Base-by-base conservation (phyloP, 345 rosid genomes). In the Eucalyptus shirleyi region DNA sequence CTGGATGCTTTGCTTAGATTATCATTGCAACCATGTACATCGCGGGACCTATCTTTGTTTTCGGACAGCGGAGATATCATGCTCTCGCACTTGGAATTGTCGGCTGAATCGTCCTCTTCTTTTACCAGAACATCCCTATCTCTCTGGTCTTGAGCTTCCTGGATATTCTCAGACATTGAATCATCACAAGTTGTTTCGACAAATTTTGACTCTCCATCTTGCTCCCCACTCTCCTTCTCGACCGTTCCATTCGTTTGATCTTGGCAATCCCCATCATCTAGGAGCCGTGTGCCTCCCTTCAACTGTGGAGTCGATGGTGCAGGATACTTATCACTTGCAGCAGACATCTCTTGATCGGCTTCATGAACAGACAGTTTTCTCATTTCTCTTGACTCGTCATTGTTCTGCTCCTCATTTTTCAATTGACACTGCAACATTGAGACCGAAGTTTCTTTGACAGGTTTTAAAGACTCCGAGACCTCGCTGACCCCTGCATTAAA, bases 241-340 rank as follows among this genome's bases (percentile, higher is more conserved):
- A 90, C 91, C 4, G 92, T 95, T 90, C 91, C 93, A 89, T 93
- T 93, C 17, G 91, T 90, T 87, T 95, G 94, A 62, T 96, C 98
- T 89, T 94, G 96, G 92, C 95, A 93, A 93, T 95, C 96, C 44
- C 93, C 96, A 88, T 95, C 95, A 42, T 96, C 97, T 82, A 93
- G 83, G 89, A 95, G 93, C 87, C 96, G 88, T n/a, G 86, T 93
- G 87, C 91, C 96, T 85, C 92, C 98, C 59, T 93, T 92, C 69
- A 96, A 77, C 49, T 98, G 99, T 3, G 98, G 99, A 30, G 99
- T 97, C 37, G 98, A 94, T 90, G 99, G 98, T 65, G 97, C 97
- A 7, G 98, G 97, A 88, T 93, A 94, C 93, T 91, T 92, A 87
- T 95, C 96, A 89, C 90, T 93, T 12, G 88, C 90, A 34, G 90